Base-by-base conservation (phyloP, 2,329 filamentous ascomycete genomes). In the Chaetoscypha palmicola region DNA sequence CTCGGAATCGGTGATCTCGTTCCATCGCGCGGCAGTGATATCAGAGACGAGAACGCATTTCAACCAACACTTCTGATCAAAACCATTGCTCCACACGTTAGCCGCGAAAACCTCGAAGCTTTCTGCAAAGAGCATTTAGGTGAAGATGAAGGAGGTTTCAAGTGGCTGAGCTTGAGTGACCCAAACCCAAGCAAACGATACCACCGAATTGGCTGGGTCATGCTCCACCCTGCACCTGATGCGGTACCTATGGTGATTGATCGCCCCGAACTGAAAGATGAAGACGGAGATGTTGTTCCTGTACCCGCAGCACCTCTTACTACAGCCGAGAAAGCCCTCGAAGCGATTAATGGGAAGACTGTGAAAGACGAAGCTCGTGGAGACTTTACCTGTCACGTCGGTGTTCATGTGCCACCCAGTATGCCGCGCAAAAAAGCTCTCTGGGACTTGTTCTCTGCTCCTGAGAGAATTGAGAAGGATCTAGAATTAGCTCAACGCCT, bases 151-250 rank as follows among this genome's bases (percentile, higher is more conserved):
- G 90, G 90, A 41, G 91, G 91, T 2, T 96, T 92, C 69, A 94
- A 91, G 62, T 97, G 91, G 81, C 73, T 98, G 4, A 97, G 91
- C 24, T 74, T 98, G 38, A 96, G 90, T 54, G 92, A 98, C 58
- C 92, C 92, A 0, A 98, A 98, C 60, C 92, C 92, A 1, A 84
- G 88, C 58, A 98, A 98, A 68, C 85, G 94, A 51, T 98, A 90
- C 60, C 92, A 98, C 62, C 83, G 92, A 17, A 97, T 98, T 64
- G 92, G 92, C 17, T 98, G 94, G 91, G 94, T 98, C 48, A 92
- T 97, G 76, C 74, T 98, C 8, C 85, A 97, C 58, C 84, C 88
- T 12, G 79, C 79, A 11, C 73, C 83, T 1, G 86, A 94, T 44
- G 71, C 75, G 17, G 67, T 74, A 4, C 70, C 76, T 36, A 73